phyloP scores from a whole-genome alignment of 257 asterid species.

The Nicotiana otophora region DNA sequence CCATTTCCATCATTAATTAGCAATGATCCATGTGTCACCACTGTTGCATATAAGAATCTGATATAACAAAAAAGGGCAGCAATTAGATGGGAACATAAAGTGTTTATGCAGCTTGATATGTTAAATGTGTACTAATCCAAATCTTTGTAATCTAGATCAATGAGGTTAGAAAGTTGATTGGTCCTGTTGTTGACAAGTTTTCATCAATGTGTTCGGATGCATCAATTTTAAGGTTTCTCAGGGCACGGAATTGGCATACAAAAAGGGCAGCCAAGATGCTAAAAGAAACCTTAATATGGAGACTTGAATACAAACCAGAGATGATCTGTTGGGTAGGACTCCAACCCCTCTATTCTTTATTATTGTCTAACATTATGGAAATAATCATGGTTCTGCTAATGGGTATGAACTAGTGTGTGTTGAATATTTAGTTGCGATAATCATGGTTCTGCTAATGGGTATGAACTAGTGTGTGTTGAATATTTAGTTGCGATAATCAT shows the following conservation, averaged over 20 bases:
- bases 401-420: too few relatives aligned
- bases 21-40: too few relatives aligned
- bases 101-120: background rate
- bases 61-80: too few relatives aligned
- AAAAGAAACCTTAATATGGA: conserved; percentile 59
- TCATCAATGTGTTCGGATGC: conserved; percentile 39
- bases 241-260: conserved; percentile 55
- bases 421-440: too few relatives aligned
- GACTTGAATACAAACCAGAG: conserved; percentile 50
- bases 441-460: too few relatives aligned
- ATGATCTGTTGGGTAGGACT: conserved; percentile 48
- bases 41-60: too few relatives aligned
- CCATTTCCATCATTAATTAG: too few relatives aligned
- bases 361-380: too few relatives aligned
- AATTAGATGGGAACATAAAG: background rate
- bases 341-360: background rate
- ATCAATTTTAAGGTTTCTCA: conserved; percentile 43
- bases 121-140: background rate
- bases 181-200: conserved; percentile 38
- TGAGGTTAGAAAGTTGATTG: conserved; percentile 36
- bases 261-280: conserved; percentile 51
- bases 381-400: too few relatives aligned
- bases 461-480: too few relatives aligned
- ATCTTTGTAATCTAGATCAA: conserved; percentile 28
- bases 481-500: too few relatives aligned